These are phyloP conservation scores for Ustilago esculenta DNA, from an alignment of 1,284 basidiomycete genomes.

Conservation along the genomic window DNA sequence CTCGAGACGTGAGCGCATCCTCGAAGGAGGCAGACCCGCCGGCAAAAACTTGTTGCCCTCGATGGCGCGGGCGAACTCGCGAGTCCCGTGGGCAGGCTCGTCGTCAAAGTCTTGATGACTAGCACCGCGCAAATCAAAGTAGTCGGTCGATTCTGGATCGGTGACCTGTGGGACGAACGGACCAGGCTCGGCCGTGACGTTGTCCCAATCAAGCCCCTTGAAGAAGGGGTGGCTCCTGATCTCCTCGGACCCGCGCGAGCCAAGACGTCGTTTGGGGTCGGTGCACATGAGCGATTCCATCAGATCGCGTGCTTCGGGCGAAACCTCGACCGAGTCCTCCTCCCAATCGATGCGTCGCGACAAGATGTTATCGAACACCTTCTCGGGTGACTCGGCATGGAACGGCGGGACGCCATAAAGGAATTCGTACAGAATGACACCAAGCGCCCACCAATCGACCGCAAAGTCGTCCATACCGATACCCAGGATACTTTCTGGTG, in stretches of 20 bases:
- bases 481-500: constrained; percentile 94
- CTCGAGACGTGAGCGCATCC: constrained; percentile 39
- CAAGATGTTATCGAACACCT: constrained; percentile 97
- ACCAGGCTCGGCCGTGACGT: constrained; percentile 85
- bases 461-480: constrained; percentile 92
- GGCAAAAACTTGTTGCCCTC: constrained; percentile 51
- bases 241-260: constrained; percentile 87
- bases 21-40: constrained; percentile 67
- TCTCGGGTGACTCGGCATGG: constrained; percentile 94
- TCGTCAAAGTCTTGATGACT: constrained; percentile 88
- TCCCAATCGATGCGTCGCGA: constrained; percentile 97
- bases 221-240: constrained; percentile 94
- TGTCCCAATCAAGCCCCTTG: constrained; percentile 88
- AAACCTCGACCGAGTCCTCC: constrained; percentile 88
- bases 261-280: constrained; percentile 82
- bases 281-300: constrained; percentile 87
- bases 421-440: constrained; percentile 98
- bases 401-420: constrained; percentile 96
- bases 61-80: constrained; percentile 52
- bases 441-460: constrained; percentile 99
- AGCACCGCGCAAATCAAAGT: constrained; percentile 95
- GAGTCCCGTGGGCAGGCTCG: constrained; percentile 69
- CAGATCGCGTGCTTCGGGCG: constrained; percentile 86
- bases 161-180: constrained; percentile 94
- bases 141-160: constrained; percentile 97